phyloP scores from a whole-genome alignment of 1,284 basidiomycete genomes.

The Rhizoctonia solani region DNA sequence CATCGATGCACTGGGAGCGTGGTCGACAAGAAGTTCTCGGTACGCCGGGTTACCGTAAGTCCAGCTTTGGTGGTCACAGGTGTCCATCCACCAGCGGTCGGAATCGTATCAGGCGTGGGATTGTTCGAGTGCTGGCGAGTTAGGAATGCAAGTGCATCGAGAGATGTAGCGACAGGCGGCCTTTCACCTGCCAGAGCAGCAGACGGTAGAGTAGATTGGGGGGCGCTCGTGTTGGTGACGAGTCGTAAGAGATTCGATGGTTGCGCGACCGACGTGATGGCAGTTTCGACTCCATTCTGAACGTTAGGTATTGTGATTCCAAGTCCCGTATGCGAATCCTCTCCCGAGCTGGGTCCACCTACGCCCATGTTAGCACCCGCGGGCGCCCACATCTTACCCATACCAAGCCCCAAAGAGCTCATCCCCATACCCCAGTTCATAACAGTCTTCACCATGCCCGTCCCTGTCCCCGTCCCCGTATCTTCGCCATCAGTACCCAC shows the following conservation, averaged over 20 bases:
- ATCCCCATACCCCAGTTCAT: conserved; percentile 28
- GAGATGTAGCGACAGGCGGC: conserved; percentile 72
- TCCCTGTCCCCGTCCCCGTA: neutral
- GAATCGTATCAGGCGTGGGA: conserved; percentile 45
- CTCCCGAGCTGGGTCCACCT: neutral
- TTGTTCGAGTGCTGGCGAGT: conserved; percentile 67
- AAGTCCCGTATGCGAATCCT: conserved; percentile 1
- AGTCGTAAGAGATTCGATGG: conserved; percentile 38
- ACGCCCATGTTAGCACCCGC: conserved; percentile 3
- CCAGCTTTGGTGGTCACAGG: conserved; percentile 77
- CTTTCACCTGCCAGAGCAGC: conserved; percentile 46
- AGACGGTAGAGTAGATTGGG: conserved; percentile 50
- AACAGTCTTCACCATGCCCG: conserved; percentile 5
- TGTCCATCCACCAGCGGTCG: conserved; percentile 72
- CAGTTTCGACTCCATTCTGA: conserved; percentile 48
- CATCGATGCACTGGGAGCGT: conserved; percentile 86
- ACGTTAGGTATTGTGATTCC: conserved; percentile 23
- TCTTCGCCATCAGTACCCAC: conserved; percentile 42
- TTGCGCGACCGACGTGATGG: conserved; percentile 60
- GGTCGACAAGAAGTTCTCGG: conserved; percentile 77
- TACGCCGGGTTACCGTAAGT: conserved; percentile 75
- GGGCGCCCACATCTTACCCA: conserved; percentile 31
- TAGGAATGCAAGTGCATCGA: conserved; percentile 79
- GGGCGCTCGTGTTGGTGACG: conserved; percentile 20
- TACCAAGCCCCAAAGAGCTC: conserved; percentile 28